Evolutionary conservation across 257 asterid genomes (phyloP), one percentile per base, ranked within the genome.

Genomic region (Solanum clarkiae): DNA sequence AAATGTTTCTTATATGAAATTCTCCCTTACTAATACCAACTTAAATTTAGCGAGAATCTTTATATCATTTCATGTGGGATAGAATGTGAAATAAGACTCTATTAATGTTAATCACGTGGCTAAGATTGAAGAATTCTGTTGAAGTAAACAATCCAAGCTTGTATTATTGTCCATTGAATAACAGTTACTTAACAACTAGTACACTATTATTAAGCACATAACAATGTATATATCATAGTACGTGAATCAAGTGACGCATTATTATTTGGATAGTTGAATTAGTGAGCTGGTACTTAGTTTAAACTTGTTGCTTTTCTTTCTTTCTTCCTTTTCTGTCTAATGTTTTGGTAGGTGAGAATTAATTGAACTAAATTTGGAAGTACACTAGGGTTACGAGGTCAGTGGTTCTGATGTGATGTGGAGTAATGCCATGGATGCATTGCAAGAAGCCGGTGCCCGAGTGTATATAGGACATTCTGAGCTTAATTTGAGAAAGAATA

Each of bases 401-500:
- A 86, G 89, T 62, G 93, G 93, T 84, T 90, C 90, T 80, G 91
- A 89, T 85, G 60, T 87, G 18, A 87, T 22, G 77, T 87, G 90
- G 91, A 83, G 85, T 29, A 82, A 87, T 74, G 84, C 85, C 85
- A 87, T 90, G 92, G 89, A 84, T 45, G 84, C 74, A 5, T 84
- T 88, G 70, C 80, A 20, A 74, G 90, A 80, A 83, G 88, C 88
- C 18, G 89, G 90, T 26, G 91, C 75, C 29, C 87, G 10, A 60
- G 66, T 87, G 55, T 86, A 42, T 70, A 17, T 85, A 8, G 91
- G 91, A 29, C 92, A 90, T 82, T 90, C 90, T 16, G 89, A 85
- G 42, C 29, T 84, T 32, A 90, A 86, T 84, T 44, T 87, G 85
- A 81, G 74, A 70, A 80, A 88, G 14, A 74, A 80, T 69, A 60